Evolutionary conservation across 495 filamentous ascomycete genomes (phyloP), one percentile per base, ranked within the genome.

Genomic region (Neurospora discreta): DNA sequence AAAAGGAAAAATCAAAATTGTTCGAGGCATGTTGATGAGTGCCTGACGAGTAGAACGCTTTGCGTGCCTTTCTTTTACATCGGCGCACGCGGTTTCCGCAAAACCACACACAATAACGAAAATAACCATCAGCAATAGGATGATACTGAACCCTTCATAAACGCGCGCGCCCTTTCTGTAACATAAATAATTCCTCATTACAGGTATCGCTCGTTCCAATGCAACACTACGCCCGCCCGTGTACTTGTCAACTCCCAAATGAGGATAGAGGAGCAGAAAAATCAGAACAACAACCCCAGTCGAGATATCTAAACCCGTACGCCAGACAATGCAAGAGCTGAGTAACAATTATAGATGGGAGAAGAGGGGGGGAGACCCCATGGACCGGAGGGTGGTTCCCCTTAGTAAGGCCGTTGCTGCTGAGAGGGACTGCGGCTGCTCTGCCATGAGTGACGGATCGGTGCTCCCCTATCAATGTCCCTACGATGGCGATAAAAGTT

Each of bases 401-500:
- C 40, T 39, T 52, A 80, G 60, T 80, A 79, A 10, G 78, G 78
- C 58, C 76, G 78, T 18, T 77, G 77, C 18, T 77, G 74, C n/a
- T 74, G 73, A 26, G 75, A 73, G 36, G 78, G 78, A 73, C 78
- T 80, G 65, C 78, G 75, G 73, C 52, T 65, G 52, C 68, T 77
- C 67, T 78, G 78, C 78, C 78, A 80, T 23, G 75, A 73, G 69
- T 77, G 78, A 26, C 78, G 75, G 43, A 74, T 42, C 8, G 78
- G 72, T 16, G 71, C 74, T 15, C 71, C 69, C 33, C 78, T 72
- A 40, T 79, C 78, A 18, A 74, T 75, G 13, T 77, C 72, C 23
- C 76, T 73, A 43, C 79, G 78, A 68, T 80, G 79, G 52, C 79
- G 76, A 39, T 78, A 73, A 43, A 80, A 80, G 71, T 78, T 80